Evolutionary conservation across 2,329 filamentous ascomycete genomes (phyloP), one percentile per base, ranked within the genome.

Genomic region (Ophiocordyceps unilateralis): DNA sequence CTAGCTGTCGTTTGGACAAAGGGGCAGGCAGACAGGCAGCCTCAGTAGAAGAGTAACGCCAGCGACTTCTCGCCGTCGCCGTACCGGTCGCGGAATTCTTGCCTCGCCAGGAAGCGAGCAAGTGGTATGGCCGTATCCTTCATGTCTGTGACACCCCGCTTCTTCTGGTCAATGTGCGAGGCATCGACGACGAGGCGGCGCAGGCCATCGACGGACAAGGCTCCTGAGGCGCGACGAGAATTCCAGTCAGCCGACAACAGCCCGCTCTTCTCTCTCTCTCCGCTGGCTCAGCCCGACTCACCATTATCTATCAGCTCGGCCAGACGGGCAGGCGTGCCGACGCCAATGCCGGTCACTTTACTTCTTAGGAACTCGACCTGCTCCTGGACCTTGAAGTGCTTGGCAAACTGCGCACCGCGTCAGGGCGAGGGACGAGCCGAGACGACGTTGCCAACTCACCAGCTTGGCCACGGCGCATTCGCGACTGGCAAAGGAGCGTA

Each of bases 381-480:
- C 53, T 96, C 89, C 43, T 84, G 76, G 11, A 98, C 63, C 64
- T 98, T 98, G 67, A 98, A 93, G 60, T 98, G 91, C 61, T 98
- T 98, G 26, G 91, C 89, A 60, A 98, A 98, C 57, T 76, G 43
- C n/a, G n/a, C 19, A 14, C 8, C 20, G 36, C 26, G 10, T 5
- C 26, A 26, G 40, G 51, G 48, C 32, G 36, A n/a, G 40, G 11
- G 11, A 17, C 26, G 23, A 30, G 19, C 17, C n/a, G 7, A 15
- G 7, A 9, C 4, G 28, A 4, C 12, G 41, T n/a, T 11, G 21
- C 20, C 22, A 30, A 52, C 64, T 48, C 56, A 75, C 72, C 54
- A 98, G 68, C 61, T 98, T 98, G 2, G 84, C 83, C 2, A 98
- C 79, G 39, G 76, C 72, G 41, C 73, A 77, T 9, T 85, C 78